phyloP scores from a whole-genome alignment of 352 stramenopile species.

The Pythium periplocum region DNA sequence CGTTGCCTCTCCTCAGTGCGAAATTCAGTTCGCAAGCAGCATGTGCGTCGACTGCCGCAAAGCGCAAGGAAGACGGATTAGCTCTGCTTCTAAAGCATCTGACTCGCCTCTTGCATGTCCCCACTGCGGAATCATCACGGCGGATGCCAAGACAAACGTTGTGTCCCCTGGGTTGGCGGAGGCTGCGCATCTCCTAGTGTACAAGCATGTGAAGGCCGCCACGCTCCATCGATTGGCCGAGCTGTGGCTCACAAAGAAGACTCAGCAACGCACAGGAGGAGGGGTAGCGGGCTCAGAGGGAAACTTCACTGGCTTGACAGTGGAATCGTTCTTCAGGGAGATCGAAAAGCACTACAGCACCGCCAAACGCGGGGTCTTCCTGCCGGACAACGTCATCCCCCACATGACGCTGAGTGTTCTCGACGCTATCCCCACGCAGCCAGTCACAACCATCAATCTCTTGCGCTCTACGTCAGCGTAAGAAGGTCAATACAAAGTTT shows the following conservation, averaged over 20 bases:
- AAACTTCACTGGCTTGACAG: slow-evolving; percentile 40
- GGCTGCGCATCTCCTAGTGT: slow-evolving; percentile 35
- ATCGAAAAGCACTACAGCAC: slow-evolving; percentile 41
- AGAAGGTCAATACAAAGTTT: too few species aligned
- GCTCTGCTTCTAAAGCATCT: slow-evolving; percentile 15
- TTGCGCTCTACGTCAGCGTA: too few species aligned
- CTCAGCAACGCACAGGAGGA: slow-evolving; percentile 3
- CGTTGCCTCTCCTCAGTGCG: slow-evolving; percentile 25
- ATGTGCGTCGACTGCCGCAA: slow-evolving; percentile 47
- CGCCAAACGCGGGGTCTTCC: slow-evolving; percentile 43
- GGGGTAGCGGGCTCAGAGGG: slow-evolving; percentile 1
- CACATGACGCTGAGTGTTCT: slow-evolving; percentile 52
- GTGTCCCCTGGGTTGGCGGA: slow-evolving; percentile 27
- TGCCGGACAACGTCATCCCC: slow-evolving; percentile 29
- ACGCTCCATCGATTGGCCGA: slow-evolving; percentile 53
- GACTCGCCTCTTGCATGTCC: slow-evolving; percentile 36
- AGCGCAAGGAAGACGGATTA: slow-evolving; percentile 46
- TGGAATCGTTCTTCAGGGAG: slow-evolving; percentile 56
- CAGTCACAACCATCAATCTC: not conserved
- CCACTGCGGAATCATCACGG: slow-evolving; percentile 46
- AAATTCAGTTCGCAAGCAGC: slow-evolving; percentile 37
- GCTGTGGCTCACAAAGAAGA: slow-evolving; percentile 17
- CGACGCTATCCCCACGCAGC: slow-evolving; percentile 25
- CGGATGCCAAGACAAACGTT: slow-evolving; percentile 12
- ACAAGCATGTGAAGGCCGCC: slow-evolving; percentile 44